Evolutionary conservation across 208 protist species (phyloP).

Genomic region (Acanthamoeba polyphaga): DNA sequence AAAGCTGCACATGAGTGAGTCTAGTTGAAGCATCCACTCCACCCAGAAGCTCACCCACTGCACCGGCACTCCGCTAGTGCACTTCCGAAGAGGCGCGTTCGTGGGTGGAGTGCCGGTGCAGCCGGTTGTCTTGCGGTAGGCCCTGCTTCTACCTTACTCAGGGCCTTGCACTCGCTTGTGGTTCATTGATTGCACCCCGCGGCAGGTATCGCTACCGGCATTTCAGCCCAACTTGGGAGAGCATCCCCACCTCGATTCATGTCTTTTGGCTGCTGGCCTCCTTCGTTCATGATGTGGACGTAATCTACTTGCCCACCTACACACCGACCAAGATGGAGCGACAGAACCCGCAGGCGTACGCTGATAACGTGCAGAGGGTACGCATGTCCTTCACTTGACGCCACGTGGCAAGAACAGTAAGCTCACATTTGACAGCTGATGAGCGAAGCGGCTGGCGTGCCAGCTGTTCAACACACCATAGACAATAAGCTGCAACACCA

Average conservation of each 20-base stretch:
- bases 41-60: not conserved
- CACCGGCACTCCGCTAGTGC: no score
- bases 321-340: not conserved
- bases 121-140: no score
- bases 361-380: not conserved
- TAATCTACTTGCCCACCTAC: not conserved
- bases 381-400: not conserved
- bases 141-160: no score
- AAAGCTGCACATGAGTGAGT: no score
- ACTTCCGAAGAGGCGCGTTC: no score
- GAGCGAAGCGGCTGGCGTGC: not conserved
- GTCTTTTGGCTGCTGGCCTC: not conserved
- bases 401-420: no score
- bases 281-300: not conserved
- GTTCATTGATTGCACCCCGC: no score
- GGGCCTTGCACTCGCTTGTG: no score
- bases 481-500: not conserved
- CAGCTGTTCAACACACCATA: not conserved
- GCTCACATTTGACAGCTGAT: not conserved
- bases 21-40: no score
- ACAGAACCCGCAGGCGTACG: not conserved
- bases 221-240: not conserved
- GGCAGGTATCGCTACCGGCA: not conserved
- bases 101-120: no score
- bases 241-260: not conserved